Percentiles rank a stretch among this genome's conserved stretches.
These are phyloP conservation scores for Seminavis robusta DNA, from an alignment of 108 stramenopile species.

Conservation along the genomic window DNA sequence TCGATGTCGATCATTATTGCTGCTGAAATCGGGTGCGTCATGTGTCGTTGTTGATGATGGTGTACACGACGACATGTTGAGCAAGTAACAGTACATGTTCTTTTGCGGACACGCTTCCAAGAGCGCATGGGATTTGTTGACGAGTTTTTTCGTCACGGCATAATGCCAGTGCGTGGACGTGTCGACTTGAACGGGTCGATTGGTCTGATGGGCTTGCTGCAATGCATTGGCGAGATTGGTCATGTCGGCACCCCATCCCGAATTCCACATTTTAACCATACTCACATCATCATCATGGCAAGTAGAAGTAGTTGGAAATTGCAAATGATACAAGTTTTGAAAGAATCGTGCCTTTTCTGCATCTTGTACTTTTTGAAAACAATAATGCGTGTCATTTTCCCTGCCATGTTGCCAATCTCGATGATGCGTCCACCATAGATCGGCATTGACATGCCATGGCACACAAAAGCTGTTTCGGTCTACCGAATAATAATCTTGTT, in stretches of 20 bases:
- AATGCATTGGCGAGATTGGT: background rate
- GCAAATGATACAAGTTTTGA: background rate
- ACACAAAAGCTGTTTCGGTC: no score
- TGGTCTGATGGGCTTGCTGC: background rate
- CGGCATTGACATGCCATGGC: slow-evolving; percentile 1
- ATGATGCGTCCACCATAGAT: slow-evolving; percentile 22
- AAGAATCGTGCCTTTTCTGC: background rate
- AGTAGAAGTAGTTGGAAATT: background rate
- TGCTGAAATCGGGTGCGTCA: no score
- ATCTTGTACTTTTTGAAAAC: background rate
- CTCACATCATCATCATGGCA: background rate
- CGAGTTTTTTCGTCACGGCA: no score
- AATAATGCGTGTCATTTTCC: slow-evolving; percentile 9
- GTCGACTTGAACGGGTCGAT: no score
- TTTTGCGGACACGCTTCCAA: no score
- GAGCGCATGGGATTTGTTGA: no score
- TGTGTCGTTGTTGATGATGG: no score
- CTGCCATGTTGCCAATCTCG: slow-evolving; percentile 1
- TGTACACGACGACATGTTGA: no score
- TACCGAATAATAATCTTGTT: no score
- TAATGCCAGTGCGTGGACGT: no score
- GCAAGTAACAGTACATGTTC: no score
- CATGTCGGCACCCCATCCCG: slow-evolving; percentile 4
- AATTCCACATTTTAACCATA: background rate
- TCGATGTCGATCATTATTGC: no score